phyloP scores from a whole-genome alignment of 2,329 filamentous ascomycete species.

The Annulohypoxylon truncatum region DNA sequence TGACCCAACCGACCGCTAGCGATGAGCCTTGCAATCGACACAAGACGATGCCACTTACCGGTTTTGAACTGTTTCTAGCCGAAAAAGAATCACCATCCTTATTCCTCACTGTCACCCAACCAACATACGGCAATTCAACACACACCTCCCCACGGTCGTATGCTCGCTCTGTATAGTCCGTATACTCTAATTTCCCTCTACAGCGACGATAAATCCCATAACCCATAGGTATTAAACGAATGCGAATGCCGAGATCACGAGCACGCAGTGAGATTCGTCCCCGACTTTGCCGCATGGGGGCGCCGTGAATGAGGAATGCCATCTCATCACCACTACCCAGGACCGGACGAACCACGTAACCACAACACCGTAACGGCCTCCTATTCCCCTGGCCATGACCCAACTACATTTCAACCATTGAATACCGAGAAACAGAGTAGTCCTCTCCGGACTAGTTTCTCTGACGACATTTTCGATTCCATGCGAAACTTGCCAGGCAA shows the following conservation, averaged over 20 bases:
- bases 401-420: conserved; percentile 25
- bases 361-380: conserved; percentile 29
- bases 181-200: conserved; percentile 17
- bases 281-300: conserved; percentile 46
- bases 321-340: conserved; percentile 45
- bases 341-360: conserved; percentile 44
- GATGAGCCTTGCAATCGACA: conserved; percentile 42
- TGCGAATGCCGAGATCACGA: conserved; percentile 50
- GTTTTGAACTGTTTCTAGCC: conserved; percentile 43
- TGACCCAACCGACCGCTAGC: conserved; percentile 39
- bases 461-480: conserved; percentile 31
- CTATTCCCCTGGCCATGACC: conserved; percentile 32
- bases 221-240: conserved; percentile 24
- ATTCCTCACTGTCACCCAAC: conserved; percentile 37
- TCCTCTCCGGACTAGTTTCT: conserved; percentile 30
- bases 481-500: conserved; percentile 35
- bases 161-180: conserved; percentile 1
- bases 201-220: conserved; percentile 9
- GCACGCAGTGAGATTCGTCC: conserved; percentile 44
- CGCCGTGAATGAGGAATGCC: conserved; percentile 50
- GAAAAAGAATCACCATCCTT: conserved; percentile 40
- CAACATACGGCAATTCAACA: conserved; percentile 36
- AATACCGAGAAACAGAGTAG: conserved; percentile 32
- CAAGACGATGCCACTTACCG: conserved; percentile 42
- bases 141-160: conserved; percentile 30